These are phyloP conservation scores for Leccinum angustisporum DNA, from an alignment of 1,284 basidiomycete genomes.

Conservation along the genomic window DNA sequence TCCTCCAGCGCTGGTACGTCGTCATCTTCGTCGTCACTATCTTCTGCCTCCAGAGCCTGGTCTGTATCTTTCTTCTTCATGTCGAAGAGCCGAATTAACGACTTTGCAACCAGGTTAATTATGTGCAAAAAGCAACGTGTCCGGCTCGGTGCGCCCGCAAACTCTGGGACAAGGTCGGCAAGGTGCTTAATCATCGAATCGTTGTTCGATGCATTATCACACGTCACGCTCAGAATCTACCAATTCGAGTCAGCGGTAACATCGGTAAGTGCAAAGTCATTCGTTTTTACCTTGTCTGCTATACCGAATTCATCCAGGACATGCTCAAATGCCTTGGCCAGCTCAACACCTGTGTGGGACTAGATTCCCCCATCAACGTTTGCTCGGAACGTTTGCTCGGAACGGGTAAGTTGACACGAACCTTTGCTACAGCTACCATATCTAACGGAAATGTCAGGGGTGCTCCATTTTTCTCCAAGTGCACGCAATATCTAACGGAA, in stretches of 20 bases:
- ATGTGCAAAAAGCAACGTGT: not conserved
- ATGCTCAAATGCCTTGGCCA: not conserved
- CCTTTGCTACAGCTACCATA: not conserved
- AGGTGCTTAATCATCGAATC: not conserved
- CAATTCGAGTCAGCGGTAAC: not conserved
- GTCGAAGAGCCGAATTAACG: not conserved
- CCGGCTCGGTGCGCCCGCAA: not conserved
- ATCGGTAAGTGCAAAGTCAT: not conserved
- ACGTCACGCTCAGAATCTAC: not conserved
- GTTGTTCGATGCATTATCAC: not conserved
- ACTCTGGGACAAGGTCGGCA: not conserved
- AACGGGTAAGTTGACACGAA: not conserved
- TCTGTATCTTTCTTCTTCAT: not conserved
- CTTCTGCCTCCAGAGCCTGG: not conserved
- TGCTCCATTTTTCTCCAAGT: not conserved
- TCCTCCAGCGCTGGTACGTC: not conserved
- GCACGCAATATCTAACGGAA: not conserved
- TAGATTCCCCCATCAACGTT: not conserved
- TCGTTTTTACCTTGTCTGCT: not conserved
- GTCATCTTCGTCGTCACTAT: not conserved
- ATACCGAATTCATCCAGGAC: not conserved
- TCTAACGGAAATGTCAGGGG: not conserved
- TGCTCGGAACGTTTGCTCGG: no score
- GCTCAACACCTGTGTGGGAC: not conserved
- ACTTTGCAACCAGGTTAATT: not conserved